Conservation (phyloP, 768 basidiomycete genomes). For the Infundibulicybe gibba region DNA sequence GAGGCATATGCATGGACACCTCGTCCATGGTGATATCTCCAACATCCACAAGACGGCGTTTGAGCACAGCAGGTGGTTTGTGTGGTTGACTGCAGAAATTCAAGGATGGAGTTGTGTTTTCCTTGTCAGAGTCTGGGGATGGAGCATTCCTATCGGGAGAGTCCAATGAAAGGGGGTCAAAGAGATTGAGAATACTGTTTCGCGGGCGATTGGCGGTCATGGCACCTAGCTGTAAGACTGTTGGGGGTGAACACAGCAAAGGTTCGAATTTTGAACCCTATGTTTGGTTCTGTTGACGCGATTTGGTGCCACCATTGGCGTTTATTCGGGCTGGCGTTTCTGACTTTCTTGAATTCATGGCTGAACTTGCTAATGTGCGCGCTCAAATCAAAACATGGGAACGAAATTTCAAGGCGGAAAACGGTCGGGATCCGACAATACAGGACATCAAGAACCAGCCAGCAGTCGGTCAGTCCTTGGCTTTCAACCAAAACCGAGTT, state of each 20-base stretch:
- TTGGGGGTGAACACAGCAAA: conserved; percentile 8
- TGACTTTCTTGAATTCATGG: conserved; percentile 21
- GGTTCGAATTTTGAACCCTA: conserved; percentile 8
- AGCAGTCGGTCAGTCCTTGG: conserved; percentile 50
- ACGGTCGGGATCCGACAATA: conserved; percentile 59
- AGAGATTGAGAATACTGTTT: conserved; percentile 43
- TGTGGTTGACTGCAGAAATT: conserved; percentile 30
- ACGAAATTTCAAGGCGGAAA: conserved; percentile 51
- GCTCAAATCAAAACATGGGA: conserved; percentile 80
- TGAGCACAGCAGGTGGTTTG: conserved; percentile 23
- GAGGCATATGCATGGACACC: conserved; percentile 22
- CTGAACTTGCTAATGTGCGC: conserved; percentile 46
- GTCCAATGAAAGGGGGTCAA: conserved; percentile 42
- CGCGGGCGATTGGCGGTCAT: conserved; percentile 36
- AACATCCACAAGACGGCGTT: conserved; percentile 43
- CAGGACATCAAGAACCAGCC: conserved; percentile 68
- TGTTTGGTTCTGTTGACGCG: conserved; percentile 43
- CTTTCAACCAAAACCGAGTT: conserved; percentile 1
- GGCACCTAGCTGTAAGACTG: neutral
- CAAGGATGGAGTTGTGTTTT: conserved; percentile 29
- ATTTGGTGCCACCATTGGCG: conserved; percentile 2
- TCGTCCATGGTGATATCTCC: conserved; percentile 45
- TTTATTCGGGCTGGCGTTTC: conserved; percentile 12
- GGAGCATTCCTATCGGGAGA: conserved; percentile 14
- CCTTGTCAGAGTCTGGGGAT: conserved; percentile 42